These are phyloP conservation scores for Ogataea glucozyma DNA, from an alignment of 805 yeast genomes.

Conservation along the genomic window DNA sequence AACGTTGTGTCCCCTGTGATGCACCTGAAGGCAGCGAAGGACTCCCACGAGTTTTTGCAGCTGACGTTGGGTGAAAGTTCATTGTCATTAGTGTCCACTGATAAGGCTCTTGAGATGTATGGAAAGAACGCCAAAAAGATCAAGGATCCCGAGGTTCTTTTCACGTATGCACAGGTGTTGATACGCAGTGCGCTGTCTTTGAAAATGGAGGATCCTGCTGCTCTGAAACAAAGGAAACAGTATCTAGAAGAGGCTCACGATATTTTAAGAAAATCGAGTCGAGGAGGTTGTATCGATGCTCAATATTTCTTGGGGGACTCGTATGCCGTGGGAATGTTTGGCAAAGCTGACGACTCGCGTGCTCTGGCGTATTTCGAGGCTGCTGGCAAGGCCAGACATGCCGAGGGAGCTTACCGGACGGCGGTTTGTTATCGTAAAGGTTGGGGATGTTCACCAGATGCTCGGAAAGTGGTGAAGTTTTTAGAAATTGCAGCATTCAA, in stretches of 20 bases:
- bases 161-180: conserved; percentile 83
- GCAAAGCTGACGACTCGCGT: conserved; percentile 74
- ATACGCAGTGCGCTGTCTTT: conserved; percentile 40
- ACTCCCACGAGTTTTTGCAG: conserved; percentile 22
- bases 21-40: conserved; percentile 14
- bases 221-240: conserved; percentile 47
- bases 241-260: conserved; percentile 74
- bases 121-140: conserved; percentile 81
- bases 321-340: conserved; percentile 79
- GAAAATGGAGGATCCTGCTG: conserved; percentile 24
- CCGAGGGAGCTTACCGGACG: conserved; percentile 88
- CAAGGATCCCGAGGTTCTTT: conserved; percentile 82
- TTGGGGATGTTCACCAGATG: conserved; percentile 85
- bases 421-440: conserved; percentile 94
- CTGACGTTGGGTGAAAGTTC: conserved; percentile 18
- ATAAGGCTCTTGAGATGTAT: conserved; percentile 82
- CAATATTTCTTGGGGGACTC: conserved; percentile 93
- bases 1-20: conserved; percentile 18
- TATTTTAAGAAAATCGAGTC: conserved; percentile 56
- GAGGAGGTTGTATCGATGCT: conserved; percentile 83
- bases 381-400: conserved; percentile 93
- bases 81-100: conserved; percentile 40
- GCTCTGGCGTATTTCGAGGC: conserved; percentile 76
- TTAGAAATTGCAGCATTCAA: conserved; percentile 84
- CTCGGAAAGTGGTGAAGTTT: conserved; percentile 81